A percentile compares a stretch with the other conserved stretches of the same genome.
phyloP scores from a whole-genome alignment of 768 basidiomycete genomes.

The Macrocybe gigantea region DNA sequence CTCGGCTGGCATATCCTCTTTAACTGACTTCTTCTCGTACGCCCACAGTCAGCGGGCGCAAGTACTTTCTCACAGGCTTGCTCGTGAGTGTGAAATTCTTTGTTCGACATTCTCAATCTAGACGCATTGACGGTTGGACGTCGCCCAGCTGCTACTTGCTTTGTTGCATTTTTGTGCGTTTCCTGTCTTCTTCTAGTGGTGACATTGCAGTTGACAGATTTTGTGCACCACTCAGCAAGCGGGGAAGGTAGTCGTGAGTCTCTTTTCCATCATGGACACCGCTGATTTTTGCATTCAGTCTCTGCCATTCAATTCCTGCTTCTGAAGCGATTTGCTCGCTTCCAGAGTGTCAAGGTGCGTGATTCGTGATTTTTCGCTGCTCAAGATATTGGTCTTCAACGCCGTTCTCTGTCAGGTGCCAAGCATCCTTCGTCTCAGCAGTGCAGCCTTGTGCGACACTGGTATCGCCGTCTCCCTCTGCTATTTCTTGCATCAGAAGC shows the following conservation, averaged over 20 bases:
- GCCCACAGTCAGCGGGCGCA: slow-evolving; percentile 16
- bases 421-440: slow-evolving; percentile 22
- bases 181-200: background rate
- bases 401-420: slow-evolving; percentile 13
- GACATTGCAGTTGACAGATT: background rate
- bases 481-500: slow-evolving; percentile 24
- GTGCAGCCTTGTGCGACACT: slow-evolving; percentile 27
- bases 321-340: slow-evolving; percentile 16
- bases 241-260: slow-evolving; percentile 18
- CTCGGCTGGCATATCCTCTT: background rate
- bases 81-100: slow-evolving; percentile 10
- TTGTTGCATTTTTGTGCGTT: slow-evolving; percentile 22
- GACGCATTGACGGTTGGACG: background rate
- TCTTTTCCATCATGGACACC: background rate
- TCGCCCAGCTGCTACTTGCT: slow-evolving; percentile 16
- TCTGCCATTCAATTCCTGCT: slow-evolving; percentile 22
- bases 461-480: slow-evolving; percentile 22
- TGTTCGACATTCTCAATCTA: background rate
- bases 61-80: slow-evolving; percentile 12
- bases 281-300: slow-evolving; percentile 10
- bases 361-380: background rate
- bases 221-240: slow-evolving; percentile 13
- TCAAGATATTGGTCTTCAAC: background rate
- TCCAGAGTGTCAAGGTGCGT: slow-evolving; percentile 22
- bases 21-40: background rate